Conservation (phyloP, 805 yeast species). For the Dipodascopsis uninucleata region DNA sequence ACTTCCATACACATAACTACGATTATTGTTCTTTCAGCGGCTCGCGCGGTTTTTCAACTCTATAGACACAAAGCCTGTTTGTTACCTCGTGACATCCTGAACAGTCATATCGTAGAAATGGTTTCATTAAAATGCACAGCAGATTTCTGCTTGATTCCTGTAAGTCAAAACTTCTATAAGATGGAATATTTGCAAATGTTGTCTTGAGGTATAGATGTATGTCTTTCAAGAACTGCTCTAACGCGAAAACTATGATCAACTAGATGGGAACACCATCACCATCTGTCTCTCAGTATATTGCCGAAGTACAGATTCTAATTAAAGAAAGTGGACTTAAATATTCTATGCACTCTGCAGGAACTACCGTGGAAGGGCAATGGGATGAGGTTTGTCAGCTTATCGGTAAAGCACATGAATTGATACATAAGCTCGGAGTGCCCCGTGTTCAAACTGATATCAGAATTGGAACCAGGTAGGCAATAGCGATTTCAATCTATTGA, state of each 20-base stretch:
- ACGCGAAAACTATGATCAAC: background rate
- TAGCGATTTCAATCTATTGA: conserved; percentile 33
- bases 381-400: conserved; percentile 74
- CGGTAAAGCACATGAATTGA: conserved; percentile 69
- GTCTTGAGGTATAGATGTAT: background rate
- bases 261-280: conserved; percentile 74
- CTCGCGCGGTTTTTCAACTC: no score
- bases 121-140: conserved; percentile 54
- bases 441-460: conserved; percentile 84
- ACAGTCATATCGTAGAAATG: no score
- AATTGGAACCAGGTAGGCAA: conserved; percentile 61
- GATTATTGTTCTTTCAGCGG: no score
- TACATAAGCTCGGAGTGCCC: conserved; percentile 68
- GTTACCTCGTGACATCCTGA: no score
- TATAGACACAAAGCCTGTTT: no score
- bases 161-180: conserved; percentile 37
- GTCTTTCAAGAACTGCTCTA: background rate
- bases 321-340: conserved; percentile 59
- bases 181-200: background rate
- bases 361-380: conserved; percentile 92
- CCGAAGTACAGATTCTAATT: conserved; percentile 63
- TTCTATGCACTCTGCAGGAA: conserved; percentile 85
- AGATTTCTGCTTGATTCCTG: conserved; percentile 82
- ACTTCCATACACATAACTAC: no score
- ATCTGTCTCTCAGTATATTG: conserved; percentile 77